Evolutionary conservation across 2,329 filamentous ascomycete species (phyloP).

Genomic region (Hysterium pulicare): DNA sequence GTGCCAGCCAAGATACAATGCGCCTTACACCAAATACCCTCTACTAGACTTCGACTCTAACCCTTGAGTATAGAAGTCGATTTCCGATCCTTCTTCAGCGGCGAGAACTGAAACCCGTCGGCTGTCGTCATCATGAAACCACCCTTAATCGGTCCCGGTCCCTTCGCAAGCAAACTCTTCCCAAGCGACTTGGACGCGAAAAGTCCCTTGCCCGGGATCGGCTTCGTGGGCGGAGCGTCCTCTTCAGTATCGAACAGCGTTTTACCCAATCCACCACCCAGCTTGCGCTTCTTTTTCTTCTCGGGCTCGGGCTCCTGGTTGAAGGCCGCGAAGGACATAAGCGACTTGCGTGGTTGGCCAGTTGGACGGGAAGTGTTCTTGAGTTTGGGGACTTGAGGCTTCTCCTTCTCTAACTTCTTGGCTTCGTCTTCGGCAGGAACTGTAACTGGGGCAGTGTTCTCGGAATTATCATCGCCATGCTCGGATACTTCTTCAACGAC

Average conservation of each 20-base stretch:
- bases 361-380: slow-evolving; percentile 26
- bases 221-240: slow-evolving; percentile 27
- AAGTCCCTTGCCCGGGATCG: slow-evolving; percentile 33
- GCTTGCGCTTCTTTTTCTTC: slow-evolving; percentile 67
- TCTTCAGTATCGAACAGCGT: slow-evolving; percentile 66
- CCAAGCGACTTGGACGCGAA: slow-evolving; percentile 37
- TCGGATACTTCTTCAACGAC: slow-evolving; percentile 43
- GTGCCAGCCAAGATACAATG: too few species aligned
- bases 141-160: slow-evolving; percentile 26
- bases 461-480: slow-evolving; percentile 36
- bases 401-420: slow-evolving; percentile 34
- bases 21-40: too few species aligned
- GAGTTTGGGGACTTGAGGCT: slow-evolving; percentile 27
- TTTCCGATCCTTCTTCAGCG: slow-evolving; percentile 40
- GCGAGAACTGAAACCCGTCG: slow-evolving; percentile 38
- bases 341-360: slow-evolving; percentile 42
- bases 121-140: slow-evolving; percentile 35
- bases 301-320: slow-evolving; percentile 37
- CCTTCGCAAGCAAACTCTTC: slow-evolving; percentile 30
- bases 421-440: slow-evolving; percentile 29
- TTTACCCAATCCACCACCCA: slow-evolving; percentile 59
- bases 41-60: too few species aligned
- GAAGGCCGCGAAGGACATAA: slow-evolving; percentile 46
- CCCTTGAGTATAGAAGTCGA: slow-evolving; percentile 1
- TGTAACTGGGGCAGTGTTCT: slow-evolving; percentile 31